phyloP scores from a whole-genome alignment of 148 eudicot genomes.

The Nyssa sinensis region DNA sequence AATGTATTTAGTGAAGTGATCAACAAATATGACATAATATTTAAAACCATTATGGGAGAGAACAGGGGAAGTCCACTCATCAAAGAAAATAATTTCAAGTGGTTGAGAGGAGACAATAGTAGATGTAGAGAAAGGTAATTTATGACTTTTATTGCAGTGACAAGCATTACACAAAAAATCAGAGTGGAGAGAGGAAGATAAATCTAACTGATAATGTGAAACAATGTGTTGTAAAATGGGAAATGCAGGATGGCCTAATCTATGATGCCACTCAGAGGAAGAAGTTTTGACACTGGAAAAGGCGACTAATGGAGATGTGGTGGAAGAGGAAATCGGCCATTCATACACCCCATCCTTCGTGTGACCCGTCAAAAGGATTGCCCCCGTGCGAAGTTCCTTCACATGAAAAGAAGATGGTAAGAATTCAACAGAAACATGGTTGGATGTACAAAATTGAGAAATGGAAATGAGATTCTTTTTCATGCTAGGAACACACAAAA shows the following conservation, averaged over 20 bases:
- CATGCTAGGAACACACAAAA: conserved; percentile 5
- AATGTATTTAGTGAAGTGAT: no score
- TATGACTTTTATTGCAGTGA: not conserved
- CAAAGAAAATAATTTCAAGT: not conserved
- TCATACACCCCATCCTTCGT: conserved; percentile 1
- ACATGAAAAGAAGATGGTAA: no score
- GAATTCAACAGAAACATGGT: no score
- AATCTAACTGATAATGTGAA: not conserved
- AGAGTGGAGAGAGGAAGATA: not conserved
- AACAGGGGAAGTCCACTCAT: no score
- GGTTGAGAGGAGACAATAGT: not conserved
- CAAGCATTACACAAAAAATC: not conserved
- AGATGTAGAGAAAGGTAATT: not conserved
- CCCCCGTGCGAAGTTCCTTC: no score
- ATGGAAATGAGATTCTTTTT: conserved; percentile 3
- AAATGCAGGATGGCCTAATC: conserved; percentile 4
- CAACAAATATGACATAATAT: no score
- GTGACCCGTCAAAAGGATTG: no score
- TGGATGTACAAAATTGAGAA: no score
- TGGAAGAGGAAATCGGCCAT: not conserved
- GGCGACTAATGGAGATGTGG: not conserved
- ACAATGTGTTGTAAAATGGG: no score
- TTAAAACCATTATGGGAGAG: no score
- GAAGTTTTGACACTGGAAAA: not conserved
- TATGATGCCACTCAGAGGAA: not conserved